Percentiles rank a stretch among this genome's conserved stretches.
Evolutionary conservation across 176 grass and related monocot species (phyloP).

Genomic region (Eremochloa ophiuroides): DNA sequence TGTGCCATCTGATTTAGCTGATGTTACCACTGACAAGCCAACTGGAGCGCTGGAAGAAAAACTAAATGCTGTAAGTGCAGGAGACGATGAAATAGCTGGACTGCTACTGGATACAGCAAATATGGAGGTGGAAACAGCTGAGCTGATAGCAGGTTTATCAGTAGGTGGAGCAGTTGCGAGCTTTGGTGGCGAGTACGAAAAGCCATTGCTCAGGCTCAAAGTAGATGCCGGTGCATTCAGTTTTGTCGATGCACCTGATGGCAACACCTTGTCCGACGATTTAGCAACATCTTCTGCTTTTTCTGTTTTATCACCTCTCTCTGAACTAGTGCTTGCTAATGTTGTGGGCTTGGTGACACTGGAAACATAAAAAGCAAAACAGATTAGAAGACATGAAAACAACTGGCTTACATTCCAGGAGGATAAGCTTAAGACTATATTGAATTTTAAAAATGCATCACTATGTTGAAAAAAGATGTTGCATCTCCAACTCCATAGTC

Average conservation of each 20-base stretch:
- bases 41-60: conserved; percentile 31
- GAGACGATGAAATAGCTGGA: conserved; percentile 18
- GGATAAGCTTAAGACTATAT: neutral
- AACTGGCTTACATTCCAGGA: neutral
- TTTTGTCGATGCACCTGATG: conserved; percentile 21
- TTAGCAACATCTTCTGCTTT: conserved; percentile 19
- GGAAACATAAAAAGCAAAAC: conserved; percentile 24
- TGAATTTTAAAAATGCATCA: neutral
- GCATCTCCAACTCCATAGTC: neutral
- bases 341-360: conserved; percentile 25
- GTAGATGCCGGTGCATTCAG: conserved; percentile 14
- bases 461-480: neutral
- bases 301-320: conserved; percentile 25
- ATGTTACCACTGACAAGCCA: neutral
- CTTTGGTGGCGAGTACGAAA: conserved; percentile 19
- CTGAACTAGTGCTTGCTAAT: conserved; percentile 14
- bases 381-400: conserved; percentile 14
- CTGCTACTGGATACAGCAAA: conserved; percentile 25
- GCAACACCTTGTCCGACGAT: conserved; percentile 31
- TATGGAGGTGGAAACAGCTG: neutral
- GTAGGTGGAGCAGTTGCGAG: conserved; percentile 5
- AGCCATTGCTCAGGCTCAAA: conserved; percentile 53
- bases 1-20: conserved; percentile 35
- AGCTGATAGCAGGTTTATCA: conserved; percentile 10
- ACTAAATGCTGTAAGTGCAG: conserved; percentile 14